A percentile compares a stretch with the other conserved stretches of the same genome.
Conservation (phyloP, 805 yeast genomes). For the Suhomyces pyralidae region DNA sequence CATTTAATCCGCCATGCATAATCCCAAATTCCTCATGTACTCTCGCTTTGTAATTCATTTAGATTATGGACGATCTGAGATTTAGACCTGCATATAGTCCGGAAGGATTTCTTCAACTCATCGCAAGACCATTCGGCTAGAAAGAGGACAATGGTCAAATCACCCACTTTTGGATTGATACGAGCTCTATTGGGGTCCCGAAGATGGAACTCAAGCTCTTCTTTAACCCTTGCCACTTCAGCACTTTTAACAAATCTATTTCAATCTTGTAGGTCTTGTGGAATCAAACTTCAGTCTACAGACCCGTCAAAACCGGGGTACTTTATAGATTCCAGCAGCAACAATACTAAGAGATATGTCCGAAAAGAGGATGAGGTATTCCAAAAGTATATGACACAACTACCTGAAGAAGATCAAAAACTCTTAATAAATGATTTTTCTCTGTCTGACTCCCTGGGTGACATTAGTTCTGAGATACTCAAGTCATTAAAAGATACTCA, state of each 20-base stretch:
- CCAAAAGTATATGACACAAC: slow-evolving; percentile 12
- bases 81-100: neutral
- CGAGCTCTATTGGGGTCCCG: neutral
- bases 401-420: slow-evolving; percentile 25
- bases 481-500: slow-evolving; percentile 3
- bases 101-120: neutral
- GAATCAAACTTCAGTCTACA: slow-evolving; percentile 46
- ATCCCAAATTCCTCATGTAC: neutral
- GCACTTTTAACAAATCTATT: slow-evolving; percentile 10
- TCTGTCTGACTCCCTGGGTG: neutral
- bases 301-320: slow-evolving; percentile 43
- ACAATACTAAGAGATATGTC: slow-evolving; percentile 6
- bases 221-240: slow-evolving; percentile 7
- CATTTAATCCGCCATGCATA: neutral
- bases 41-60: neutral
- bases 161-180: neutral
- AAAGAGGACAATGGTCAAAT: neutral
- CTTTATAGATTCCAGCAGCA: slow-evolving; percentile 19
- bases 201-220: slow-evolving; percentile 3
- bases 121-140: neutral
- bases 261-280: slow-evolving; percentile 53
- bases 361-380: slow-evolving; percentile 25
- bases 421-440: slow-evolving; percentile 20
- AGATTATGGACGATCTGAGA: neutral
- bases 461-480: neutral